Conservation (phyloP, 2,329 filamentous ascomycete genomes). For the Trichoderma koningii region DNA sequence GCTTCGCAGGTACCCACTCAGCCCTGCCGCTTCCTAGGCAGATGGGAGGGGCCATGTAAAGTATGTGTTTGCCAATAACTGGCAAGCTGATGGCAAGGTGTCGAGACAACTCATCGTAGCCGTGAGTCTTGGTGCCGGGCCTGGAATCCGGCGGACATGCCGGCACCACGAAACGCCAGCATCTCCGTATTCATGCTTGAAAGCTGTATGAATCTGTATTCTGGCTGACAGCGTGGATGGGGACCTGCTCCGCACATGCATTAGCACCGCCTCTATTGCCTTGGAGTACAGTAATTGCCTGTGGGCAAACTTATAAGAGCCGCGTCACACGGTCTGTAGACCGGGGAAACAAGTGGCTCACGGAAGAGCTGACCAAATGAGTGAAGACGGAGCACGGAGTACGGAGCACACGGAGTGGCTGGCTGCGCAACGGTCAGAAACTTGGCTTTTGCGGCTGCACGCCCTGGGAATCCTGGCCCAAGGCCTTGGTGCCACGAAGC, state of each 20-base stretch:
- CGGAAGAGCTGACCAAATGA: neutral
- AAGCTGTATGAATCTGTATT: slow-evolving; percentile 13
- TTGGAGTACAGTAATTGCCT: slow-evolving; percentile 5
- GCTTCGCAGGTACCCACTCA: slow-evolving; percentile 20
- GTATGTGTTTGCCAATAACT: slow-evolving; percentile 25
- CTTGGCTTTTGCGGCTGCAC: slow-evolving; percentile 7
- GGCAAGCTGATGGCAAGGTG: slow-evolving; percentile 21
- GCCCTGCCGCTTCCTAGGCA: slow-evolving; percentile 13
- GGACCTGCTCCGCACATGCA: slow-evolving; percentile 25
- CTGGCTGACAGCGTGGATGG: slow-evolving; percentile 22
- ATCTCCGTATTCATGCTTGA: neutral
- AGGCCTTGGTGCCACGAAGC: neutral
- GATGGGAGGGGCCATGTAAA: slow-evolving; percentile 13
- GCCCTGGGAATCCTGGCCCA: slow-evolving; percentile 10
- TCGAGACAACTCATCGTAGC: slow-evolving; percentile 28
- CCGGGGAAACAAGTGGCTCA: slow-evolving; percentile 18
- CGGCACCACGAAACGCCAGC: slow-evolving; percentile 7
- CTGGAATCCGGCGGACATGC: slow-evolving; percentile 16
- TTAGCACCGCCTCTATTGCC: slow-evolving; percentile 15
- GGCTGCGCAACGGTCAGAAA: slow-evolving; percentile 8
- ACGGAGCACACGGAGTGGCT: neutral
- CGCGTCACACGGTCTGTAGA: slow-evolving; percentile 19
- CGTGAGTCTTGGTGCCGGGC: slow-evolving; percentile 15
- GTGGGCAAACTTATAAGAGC: slow-evolving; percentile 25
- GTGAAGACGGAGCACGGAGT: neutral